These are phyloP conservation scores for Alternaria consortialis DNA, from an alignment of 2,329 filamentous ascomycete species.

Conservation along the genomic window DNA sequence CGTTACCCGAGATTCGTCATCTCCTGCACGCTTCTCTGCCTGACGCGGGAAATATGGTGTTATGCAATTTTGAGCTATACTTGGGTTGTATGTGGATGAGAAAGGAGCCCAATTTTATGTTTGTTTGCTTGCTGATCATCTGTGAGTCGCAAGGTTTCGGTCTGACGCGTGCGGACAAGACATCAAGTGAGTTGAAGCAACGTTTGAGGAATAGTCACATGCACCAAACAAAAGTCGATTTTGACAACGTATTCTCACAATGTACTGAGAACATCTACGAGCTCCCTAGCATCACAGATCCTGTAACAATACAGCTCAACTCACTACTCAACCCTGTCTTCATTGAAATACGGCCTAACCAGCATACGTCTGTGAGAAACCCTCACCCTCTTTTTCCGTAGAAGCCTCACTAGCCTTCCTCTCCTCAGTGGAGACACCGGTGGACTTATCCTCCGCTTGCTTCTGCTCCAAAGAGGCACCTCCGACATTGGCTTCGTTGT, in stretches of 20 bases:
- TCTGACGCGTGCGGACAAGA: not conserved
- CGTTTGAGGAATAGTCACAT: not conserved
- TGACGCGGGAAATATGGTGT: not conserved
- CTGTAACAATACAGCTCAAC: not conserved
- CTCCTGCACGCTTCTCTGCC: not conserved
- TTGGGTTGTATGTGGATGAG: not conserved
- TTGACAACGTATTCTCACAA: not conserved
- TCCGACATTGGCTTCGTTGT: conserved; percentile 10
- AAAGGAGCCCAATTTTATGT: not conserved
- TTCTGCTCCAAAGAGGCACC: conserved; percentile 18
- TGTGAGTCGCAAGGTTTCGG: not conserved
- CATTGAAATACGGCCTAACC: not conserved
- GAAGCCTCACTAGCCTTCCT: conserved; percentile 14
- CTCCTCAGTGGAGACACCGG: not conserved
- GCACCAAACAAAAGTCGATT: not conserved
- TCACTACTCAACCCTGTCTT: not conserved
- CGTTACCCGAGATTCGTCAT: not conserved
- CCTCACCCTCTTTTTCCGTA: conserved; percentile 11
- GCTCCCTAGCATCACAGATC: not conserved
- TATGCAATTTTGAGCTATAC: not conserved
- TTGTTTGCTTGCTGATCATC: not conserved
- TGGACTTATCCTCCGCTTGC: conserved; percentile 1
- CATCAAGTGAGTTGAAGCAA: not conserved
- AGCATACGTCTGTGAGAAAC: conserved; percentile 16
- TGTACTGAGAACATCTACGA: not conserved